A percentile compares a stretch with the other conserved stretches of the same genome.
Conservation (phyloP, 2,329 filamentous ascomycete genomes). For the Botryotinia globosa region DNA sequence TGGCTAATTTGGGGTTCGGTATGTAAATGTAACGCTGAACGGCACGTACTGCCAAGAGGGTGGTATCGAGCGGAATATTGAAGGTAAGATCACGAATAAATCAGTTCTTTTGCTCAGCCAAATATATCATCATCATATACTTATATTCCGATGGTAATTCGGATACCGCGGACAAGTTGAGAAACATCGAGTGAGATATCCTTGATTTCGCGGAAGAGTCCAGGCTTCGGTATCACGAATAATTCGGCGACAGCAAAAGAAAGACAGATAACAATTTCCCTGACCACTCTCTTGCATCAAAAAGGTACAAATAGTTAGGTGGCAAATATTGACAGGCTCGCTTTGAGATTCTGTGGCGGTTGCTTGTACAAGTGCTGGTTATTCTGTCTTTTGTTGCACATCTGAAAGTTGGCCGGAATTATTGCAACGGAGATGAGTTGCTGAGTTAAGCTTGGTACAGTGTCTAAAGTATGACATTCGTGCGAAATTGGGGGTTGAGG, state of each 20-base stretch:
- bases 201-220: neutral
- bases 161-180: neutral
- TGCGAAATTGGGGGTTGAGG: neutral
- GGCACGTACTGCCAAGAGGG: neutral
- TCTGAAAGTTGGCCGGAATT: conserved; percentile 19
- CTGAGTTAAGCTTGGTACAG: conserved; percentile 6
- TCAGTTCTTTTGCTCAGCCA: neutral
- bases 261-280: neutral
- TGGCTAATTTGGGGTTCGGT: neutral
- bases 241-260: conserved; percentile 1
- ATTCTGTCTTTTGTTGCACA: conserved; percentile 14
- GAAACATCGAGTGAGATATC: neutral
- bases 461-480: neutral
- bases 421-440: neutral
- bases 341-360: neutral
- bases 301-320: neutral
- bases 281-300: neutral
- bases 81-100: neutral
- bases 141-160: neutral
- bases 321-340: neutral
- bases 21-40: neutral
- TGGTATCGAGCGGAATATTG: neutral
- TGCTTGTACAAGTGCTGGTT: conserved; percentile 6
- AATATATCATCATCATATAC: neutral
- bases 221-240: neutral